Conservation (phyloP, 306 rosid species). For the Fagus sylvatica region DNA sequence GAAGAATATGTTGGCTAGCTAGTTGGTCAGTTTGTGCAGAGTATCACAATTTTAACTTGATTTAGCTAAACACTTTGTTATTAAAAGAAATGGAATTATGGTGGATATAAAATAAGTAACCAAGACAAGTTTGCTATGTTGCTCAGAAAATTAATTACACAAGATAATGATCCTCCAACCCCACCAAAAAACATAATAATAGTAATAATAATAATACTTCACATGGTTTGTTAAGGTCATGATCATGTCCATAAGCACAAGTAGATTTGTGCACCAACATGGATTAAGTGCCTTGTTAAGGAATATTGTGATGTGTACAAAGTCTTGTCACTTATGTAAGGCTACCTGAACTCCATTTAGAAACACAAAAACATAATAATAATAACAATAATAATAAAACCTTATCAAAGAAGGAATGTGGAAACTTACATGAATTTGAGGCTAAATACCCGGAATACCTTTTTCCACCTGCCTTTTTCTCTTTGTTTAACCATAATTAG, state of each 20-base stretch:
- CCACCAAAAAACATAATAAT: too few species aligned
- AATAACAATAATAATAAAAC: too few species aligned
- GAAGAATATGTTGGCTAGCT: too few species aligned
- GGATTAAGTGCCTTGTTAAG: background rate
- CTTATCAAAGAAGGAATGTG: constrained; percentile 9
- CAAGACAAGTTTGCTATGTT: too few species aligned
- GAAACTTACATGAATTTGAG: constrained; percentile 12
- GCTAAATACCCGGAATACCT: constrained; percentile 13
- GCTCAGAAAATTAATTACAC: too few species aligned
- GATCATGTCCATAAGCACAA: background rate
- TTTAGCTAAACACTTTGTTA: too few species aligned
- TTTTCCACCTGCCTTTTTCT: constrained; percentile 9
- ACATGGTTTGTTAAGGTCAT: background rate
- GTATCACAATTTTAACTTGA: too few species aligned
- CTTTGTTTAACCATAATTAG: background rate
- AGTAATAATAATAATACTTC: background rate
- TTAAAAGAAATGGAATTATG: too few species aligned
- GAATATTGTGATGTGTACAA: background rate
- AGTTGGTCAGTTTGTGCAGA: too few species aligned
- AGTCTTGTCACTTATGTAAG: background rate
- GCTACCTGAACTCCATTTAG: background rate
- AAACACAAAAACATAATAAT: background rate
- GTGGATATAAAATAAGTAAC: too few species aligned
- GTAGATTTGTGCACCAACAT: background rate
- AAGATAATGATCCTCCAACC: too few species aligned